These are phyloP conservation scores for Melanopsichium pennsylvanicum DNA, from an alignment of 1,284 basidiomycete species.

Conservation along the genomic window DNA sequence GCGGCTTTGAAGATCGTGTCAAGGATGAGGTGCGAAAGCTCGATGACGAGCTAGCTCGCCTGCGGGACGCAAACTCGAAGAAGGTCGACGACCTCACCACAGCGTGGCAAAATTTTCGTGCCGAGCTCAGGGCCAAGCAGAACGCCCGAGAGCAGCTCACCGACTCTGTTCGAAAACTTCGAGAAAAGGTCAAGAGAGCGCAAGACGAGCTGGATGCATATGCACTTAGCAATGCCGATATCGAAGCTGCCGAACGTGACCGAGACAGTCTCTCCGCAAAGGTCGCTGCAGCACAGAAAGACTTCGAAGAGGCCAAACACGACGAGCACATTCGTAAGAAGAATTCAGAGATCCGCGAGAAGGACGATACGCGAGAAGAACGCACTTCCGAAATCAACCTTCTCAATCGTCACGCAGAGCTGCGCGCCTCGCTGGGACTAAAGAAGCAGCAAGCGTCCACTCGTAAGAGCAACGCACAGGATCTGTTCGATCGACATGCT, in stretches of 20 bases:
- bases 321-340: constrained; percentile 77
- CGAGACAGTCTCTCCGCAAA: constrained; percentile 32
- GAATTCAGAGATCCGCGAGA: constrained; percentile 70
- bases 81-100: constrained; percentile 41
- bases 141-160: constrained; percentile 43
- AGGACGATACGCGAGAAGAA: constrained; percentile 78
- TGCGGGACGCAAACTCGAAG: constrained; percentile 23
- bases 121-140: constrained; percentile 45
- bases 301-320: constrained; percentile 68
- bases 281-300: constrained; percentile 32
- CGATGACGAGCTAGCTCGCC: constrained; percentile 28
- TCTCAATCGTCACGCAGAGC: constrained; percentile 82
- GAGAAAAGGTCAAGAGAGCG: constrained; percentile 44
- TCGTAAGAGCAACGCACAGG: constrained; percentile 24
- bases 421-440: constrained; percentile 80
- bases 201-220: constrained; percentile 52
- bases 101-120: constrained; percentile 46
- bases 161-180: constrained; percentile 35
- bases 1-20: constrained; percentile 72
- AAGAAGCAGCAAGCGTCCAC: constrained; percentile 67
- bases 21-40: constrained; percentile 40
- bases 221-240: constrained; percentile 32
- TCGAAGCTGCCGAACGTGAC: constrained; percentile 40
- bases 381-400: constrained; percentile 77
- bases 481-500: constrained; percentile 68